Base-by-base conservation (phyloP, 805 yeast species). In the Wickerhamia fluorescens region DNA sequence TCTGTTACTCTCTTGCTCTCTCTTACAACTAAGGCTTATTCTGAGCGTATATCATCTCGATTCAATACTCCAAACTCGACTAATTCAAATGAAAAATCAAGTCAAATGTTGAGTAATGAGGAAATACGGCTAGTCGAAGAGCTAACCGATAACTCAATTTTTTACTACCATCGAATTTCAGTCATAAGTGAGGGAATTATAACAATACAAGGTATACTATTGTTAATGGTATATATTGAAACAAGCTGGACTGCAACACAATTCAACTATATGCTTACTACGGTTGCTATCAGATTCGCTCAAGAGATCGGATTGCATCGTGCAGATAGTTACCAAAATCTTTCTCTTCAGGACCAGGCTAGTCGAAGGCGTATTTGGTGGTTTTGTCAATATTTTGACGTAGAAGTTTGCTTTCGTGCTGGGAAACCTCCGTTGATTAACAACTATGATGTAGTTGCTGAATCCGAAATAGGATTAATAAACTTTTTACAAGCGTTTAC, bases 271-370 rank as follows among this genome's bases (percentile, higher is more conserved):
- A 45, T 51, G 7, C 35, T 61, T 8, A 36, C 46, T 3, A 38
- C 59, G 1, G 49, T 58, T 16, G 67, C 66, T 1, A 51, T 60
- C 2, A 38, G 66, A 22, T 58, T 42, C 35, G 67, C 67, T 3
- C 67, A 61, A 35, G 65, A 59, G 25, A 42, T 61, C 24, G 69
- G 69, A 2, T 42, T 62, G 28, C 68, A 62, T 37, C 37, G 66
- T 6, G 29, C 34, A n/a, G 67, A 61, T 31, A 40, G 56, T 3
- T 50, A 44, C 21, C 36, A 25, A 8, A 35, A 41, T 14, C 34
- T 57, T 13, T 30, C 48, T 1, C 25, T 29, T 1, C 49, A 37
- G 11, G 61, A 53, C 17, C 47, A 40, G 16, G 25, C 22, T 8
- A 29, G 38, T 14, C 45, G 63, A 22, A 42, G 58, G 27, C 40